These are phyloP conservation scores for Gloeopeniophorella convolvens DNA, from an alignment of 768 basidiomycete genomes.

Conservation along the genomic window DNA sequence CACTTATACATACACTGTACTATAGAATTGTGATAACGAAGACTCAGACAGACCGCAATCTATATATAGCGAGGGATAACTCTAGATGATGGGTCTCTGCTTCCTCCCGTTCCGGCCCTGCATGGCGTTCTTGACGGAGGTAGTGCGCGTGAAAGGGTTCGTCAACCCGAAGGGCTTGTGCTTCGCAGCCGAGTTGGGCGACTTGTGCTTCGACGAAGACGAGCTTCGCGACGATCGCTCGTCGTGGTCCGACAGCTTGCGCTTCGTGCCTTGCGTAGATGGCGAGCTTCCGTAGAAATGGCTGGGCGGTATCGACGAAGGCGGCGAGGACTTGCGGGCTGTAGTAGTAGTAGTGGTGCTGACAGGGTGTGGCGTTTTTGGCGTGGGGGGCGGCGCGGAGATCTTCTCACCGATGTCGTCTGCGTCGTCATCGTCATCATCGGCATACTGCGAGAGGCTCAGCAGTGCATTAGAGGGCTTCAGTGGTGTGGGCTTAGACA, in stretches of 20 bases:
- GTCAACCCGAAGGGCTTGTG: neutral
- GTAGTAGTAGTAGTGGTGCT: neutral
- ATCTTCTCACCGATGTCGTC: slow-evolving; percentile 29
- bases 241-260: slow-evolving; percentile 34
- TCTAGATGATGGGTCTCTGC: slow-evolving; percentile 31
- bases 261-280: slow-evolving; percentile 30
- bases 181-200: neutral
- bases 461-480: slow-evolving; percentile 31
- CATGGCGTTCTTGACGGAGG: slow-evolving; percentile 31
- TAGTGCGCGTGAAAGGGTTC: slow-evolving; percentile 33
- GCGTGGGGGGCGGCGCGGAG: neutral
- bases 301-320: slow-evolving; percentile 6
- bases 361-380: neutral
- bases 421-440: slow-evolving; percentile 34
- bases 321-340: neutral
- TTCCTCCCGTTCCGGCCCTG: slow-evolving; percentile 31
- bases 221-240: slow-evolving; percentile 23
- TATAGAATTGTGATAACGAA: slow-evolving; percentile 7
- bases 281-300: slow-evolving; percentile 11
- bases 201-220: neutral
- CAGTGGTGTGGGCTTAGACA: slow-evolving; percentile 18
- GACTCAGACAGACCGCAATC: too few species aligned
- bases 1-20: neutral
- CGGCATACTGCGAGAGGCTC: slow-evolving; percentile 36
- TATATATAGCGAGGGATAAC: neutral